phyloP scores from a whole-genome alignment of 495 filamentous ascomycete genomes.

The Penicillium goetzii region DNA sequence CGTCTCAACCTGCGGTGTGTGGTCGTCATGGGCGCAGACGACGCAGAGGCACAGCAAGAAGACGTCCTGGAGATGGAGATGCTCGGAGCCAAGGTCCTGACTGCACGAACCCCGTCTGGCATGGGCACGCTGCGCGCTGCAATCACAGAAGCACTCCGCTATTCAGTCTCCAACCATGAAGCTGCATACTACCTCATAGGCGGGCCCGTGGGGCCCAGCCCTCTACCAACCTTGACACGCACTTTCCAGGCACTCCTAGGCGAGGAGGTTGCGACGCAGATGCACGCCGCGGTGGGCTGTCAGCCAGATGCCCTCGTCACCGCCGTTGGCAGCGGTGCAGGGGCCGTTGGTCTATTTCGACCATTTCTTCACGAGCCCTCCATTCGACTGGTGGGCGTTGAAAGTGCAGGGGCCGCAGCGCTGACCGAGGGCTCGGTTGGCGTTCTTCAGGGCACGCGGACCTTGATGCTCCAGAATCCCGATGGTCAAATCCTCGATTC shows the following conservation, averaged over 20 bases:
- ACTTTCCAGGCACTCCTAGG: slow-evolving; percentile 42
- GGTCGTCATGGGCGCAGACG: slow-evolving; percentile 37
- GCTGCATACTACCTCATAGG: slow-evolving; percentile 40
- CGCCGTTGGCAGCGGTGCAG: slow-evolving; percentile 34
- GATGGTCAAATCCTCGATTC: slow-evolving; percentile 39
- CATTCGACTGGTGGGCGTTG: slow-evolving; percentile 34
- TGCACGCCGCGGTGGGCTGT: slow-evolving; percentile 26
- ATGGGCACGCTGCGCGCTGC: slow-evolving; percentile 38
- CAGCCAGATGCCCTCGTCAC: slow-evolving; percentile 37
- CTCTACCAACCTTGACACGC: slow-evolving; percentile 36
- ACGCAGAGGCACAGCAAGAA: slow-evolving; percentile 32
- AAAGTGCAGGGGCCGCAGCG: slow-evolving; percentile 33
- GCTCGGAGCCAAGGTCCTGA: slow-evolving; percentile 37
- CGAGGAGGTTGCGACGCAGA: slow-evolving; percentile 38
- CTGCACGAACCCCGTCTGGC: slow-evolving; percentile 32
- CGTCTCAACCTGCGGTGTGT: slow-evolving; percentile 37
- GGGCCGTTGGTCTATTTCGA: slow-evolving; percentile 37
- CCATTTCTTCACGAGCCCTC: slow-evolving; percentile 30
- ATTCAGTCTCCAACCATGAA: slow-evolving; percentile 37
- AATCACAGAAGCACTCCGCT: slow-evolving; percentile 39
- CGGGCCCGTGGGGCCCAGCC: slow-evolving; percentile 38
- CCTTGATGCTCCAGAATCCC: slow-evolving; percentile 37
- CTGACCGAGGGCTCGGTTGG: slow-evolving; percentile 34
- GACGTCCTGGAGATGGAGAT: slow-evolving; percentile 37
- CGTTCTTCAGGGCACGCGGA: slow-evolving; percentile 40